Base-by-base conservation (phyloP, 495 filamentous ascomycete genomes). In the Hypoxylon intermedium region DNA sequence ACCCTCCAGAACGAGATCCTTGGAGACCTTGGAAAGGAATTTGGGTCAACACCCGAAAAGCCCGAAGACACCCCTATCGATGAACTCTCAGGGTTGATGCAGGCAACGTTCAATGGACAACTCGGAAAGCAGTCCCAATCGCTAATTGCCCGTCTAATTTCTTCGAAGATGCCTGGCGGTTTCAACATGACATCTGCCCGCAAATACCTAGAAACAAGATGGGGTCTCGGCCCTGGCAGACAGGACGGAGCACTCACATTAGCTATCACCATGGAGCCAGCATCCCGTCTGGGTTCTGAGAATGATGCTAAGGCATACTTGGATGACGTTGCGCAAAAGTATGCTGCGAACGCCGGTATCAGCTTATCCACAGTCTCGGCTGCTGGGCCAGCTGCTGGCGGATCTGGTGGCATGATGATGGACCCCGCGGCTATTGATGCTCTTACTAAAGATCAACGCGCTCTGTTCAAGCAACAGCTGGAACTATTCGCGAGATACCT, bases 141-240 rank as follows among this genome's bases (percentile, higher is more conserved):
- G 3, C 85, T 98, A 48, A 87, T 98, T 68, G 93, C 95, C 24
- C 86, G 93, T 57, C 79, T 97, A 70, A 93, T 99, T 21, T 97
- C 95, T 3, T 97, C 94, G 4, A 99, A 99, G 75, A 98, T 99
- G 94, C 95, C 94, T 26, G 95, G 93, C 69, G 94, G 94, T 43
- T 99, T 98, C 82, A 99, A 98, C 72, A 98, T 98, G 70, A 97
- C 93, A 64, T 82, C 88, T 1, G 91, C 94, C 9, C 83, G 93
- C 43, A 98, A 99, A 77, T 94, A 98, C 66, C 74, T 99, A 18
- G 92, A 96, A 77, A 93, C 92, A 5, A 82, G 91, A 71, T 99
- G 92, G 92, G 95, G 94, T 28, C 77, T 99, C 49, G 91, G 81
- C 3, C 71, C 88, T 26, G 95, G 95, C 18, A 82, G 95, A 63